Conservation (phyloP, 2,329 filamentous ascomycete species). For the Graphiopsis chlorocephala region DNA sequence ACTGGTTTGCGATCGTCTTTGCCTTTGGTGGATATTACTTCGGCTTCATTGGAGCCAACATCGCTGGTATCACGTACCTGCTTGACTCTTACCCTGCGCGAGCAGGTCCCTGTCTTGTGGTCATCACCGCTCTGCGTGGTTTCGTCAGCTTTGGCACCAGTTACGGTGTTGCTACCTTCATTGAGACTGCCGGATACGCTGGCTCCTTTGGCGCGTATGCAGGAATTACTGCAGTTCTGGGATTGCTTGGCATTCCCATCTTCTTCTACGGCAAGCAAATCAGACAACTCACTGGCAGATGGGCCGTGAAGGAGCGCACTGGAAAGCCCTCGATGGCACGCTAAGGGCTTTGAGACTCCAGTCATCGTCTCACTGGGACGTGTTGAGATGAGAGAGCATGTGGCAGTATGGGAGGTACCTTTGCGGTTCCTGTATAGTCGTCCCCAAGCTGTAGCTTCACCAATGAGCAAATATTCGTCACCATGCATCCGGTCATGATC, state of each 20-base stretch:
- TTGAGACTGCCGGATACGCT: constrained; percentile 33
- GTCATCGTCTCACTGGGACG: background rate
- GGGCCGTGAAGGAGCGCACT: constrained; percentile 24
- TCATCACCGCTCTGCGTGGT: constrained; percentile 47
- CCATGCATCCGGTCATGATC: background rate
- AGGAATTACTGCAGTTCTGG: constrained; percentile 32
- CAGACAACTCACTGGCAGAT: constrained; percentile 32
- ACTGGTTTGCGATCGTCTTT: constrained; percentile 28
- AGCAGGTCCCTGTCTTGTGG: constrained; percentile 43
- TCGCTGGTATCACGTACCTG: constrained; percentile 45
- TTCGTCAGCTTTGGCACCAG: constrained; percentile 46
- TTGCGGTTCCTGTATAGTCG: background rate
- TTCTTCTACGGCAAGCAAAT: constrained; percentile 35
- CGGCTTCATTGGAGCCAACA: constrained; percentile 43
- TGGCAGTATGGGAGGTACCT: background rate
- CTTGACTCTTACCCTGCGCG: constrained; percentile 46
- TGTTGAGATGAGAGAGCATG: too few relatives aligned
- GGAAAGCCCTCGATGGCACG: constrained; percentile 22
- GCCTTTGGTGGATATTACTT: constrained; percentile 31
- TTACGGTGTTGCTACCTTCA: constrained; percentile 39
- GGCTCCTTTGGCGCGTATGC: constrained; percentile 35
- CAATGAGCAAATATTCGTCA: background rate
- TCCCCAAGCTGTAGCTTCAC: background rate
- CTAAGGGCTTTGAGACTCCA: background rate
- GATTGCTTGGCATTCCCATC: constrained; percentile 31